A percentile compares a stretch with the other conserved stretches of the same genome.
phyloP scores from a whole-genome alignment of 331 rosid genomes.

The Quercus tomentella region DNA sequence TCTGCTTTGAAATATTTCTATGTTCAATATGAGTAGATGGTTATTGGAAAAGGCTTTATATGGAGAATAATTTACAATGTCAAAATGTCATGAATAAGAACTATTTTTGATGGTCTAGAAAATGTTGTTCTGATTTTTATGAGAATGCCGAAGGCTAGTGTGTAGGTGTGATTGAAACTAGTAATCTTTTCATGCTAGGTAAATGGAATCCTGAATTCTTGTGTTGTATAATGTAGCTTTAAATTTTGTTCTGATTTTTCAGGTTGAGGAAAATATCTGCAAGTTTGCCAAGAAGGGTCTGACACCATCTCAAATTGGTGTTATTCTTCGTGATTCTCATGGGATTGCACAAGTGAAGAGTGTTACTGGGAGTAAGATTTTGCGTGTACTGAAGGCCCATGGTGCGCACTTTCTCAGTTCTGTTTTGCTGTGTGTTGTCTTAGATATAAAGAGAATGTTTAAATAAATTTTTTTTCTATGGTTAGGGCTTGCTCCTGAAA shows the following conservation, averaged over 20 bases:
- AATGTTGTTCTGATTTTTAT: neutral
- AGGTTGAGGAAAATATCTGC: slow-evolving; percentile 80
- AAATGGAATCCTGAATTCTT: neutral
- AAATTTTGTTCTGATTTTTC: slow-evolving; percentile 4
- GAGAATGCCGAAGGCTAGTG: neutral
- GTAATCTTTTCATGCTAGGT: neutral
- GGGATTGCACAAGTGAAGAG: slow-evolving; percentile 73
- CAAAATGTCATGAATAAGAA: neutral
- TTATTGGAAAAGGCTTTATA: neutral
- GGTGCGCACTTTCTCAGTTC: slow-evolving; percentile 25
- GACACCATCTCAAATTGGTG: slow-evolving; percentile 76
- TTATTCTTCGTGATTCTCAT: slow-evolving; percentile 70
- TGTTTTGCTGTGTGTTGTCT: neutral
- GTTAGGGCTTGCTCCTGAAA: slow-evolving; percentile 69
- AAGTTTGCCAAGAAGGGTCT: slow-evolving; percentile 83
- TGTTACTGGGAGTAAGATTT: slow-evolving; percentile 64
- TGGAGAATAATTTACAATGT: neutral
- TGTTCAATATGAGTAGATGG: neutral
- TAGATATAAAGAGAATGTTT: neutral
- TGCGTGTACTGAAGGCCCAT: slow-evolving; percentile 70
- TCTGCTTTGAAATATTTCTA: neutral
- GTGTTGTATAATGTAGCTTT: neutral
- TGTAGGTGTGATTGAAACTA: neutral
- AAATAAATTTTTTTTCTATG: neutral
- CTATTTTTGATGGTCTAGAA: neutral